Percentiles rank a stretch among this genome's conserved stretches.
phyloP scores from a whole-genome alignment of 768 basidiomycete genomes.

The Boletus vinaceobasis region DNA sequence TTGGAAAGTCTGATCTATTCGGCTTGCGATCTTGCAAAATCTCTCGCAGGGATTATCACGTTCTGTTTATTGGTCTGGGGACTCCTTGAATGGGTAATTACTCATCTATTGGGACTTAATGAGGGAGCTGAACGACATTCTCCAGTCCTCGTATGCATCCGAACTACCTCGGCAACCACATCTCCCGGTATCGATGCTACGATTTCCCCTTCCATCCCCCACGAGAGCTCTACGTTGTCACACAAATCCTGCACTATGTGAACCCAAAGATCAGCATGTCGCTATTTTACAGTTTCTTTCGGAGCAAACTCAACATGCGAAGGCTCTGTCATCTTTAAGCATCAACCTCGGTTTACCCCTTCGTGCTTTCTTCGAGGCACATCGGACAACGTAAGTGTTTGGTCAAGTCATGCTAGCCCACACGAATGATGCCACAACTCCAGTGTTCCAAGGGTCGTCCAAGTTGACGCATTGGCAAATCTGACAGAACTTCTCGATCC shows the following conservation, averaged over 20 bases:
- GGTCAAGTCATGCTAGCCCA: not conserved
- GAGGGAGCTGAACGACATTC: conserved; percentile 4
- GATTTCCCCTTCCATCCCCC: conserved; percentile 10
- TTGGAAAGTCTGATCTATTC: conserved; percentile 5
- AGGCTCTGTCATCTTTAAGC: conserved; percentile 21
- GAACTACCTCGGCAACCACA: conserved; percentile 3
- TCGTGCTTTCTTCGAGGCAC: conserved; percentile 19
- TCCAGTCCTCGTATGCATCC: conserved; percentile 15
- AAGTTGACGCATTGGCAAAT: conserved; percentile 15
- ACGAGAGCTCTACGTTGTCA: conserved; percentile 5
- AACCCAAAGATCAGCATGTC: conserved; percentile 14
- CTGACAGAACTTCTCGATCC: conserved; percentile 17
- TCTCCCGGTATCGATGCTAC: not conserved
- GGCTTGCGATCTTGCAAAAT: conserved; percentile 12
- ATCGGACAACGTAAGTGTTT: conserved; percentile 18
- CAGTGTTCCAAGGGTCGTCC: conserved; percentile 12
- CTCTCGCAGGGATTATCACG: conserved; percentile 9
- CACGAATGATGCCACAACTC: not conserved
- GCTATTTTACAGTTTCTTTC: conserved; percentile 25
- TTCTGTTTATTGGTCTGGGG: conserved; percentile 23
- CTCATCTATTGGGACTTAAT: not conserved
- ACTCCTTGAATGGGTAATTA: conserved; percentile 23
- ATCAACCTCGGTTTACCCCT: conserved; percentile 18
- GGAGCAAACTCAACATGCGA: conserved; percentile 30
- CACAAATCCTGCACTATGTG: not conserved